Base-by-base conservation (phyloP, 306 rosid species). In the Rosa lucieae region DNA sequence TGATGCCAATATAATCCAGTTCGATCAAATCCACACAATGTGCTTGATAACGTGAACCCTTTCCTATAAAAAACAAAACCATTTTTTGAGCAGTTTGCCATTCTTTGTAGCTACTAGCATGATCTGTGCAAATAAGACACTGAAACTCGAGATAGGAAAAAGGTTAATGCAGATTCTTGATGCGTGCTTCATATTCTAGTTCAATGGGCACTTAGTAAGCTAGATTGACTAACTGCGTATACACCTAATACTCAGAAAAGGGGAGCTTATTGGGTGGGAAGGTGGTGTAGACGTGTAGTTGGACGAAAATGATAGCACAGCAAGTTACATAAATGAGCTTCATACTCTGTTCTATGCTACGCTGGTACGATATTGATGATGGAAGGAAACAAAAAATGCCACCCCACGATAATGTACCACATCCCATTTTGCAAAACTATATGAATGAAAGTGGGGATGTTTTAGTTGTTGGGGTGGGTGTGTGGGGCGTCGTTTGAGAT, bases 391-490 rank as follows among this genome's bases (percentile, higher is more conserved):
- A 29, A 8, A 56, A 1, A 9, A 17, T 46, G 84, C 66, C 49
- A 32, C 2, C n/a, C 66, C 51, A 13, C 35, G 48, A 80, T 83
- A 61, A 21, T n/a, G 77, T 72, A 43, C 69, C 62, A 77, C 43
- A 65, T 65, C 69, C 78, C 7, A 29, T 14, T 6, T 17, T 17
- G 73, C 40, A 73, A 29, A 56, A 43, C 67, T 8, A 8, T 14
- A 29, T 32, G 26, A 39, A 37, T 35, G 44, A 3, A 53, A 51
- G 42, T 18, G 47, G 61, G 77, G 74, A 43, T 80, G 51, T 61
- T 61, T 65, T 72, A 69, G 86, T 92, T 44, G 90, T 86, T 85
- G 87, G 71, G 82, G 89, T 92, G 80, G 90, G 83, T 85, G 48
- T 39, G 26, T 17, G 47, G 70, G 70, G 46, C 42, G 70, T 17